These are phyloP conservation scores for Sporisorium scitamineum DNA, from an alignment of 1,284 basidiomycete species.

Conservation along the genomic window DNA sequence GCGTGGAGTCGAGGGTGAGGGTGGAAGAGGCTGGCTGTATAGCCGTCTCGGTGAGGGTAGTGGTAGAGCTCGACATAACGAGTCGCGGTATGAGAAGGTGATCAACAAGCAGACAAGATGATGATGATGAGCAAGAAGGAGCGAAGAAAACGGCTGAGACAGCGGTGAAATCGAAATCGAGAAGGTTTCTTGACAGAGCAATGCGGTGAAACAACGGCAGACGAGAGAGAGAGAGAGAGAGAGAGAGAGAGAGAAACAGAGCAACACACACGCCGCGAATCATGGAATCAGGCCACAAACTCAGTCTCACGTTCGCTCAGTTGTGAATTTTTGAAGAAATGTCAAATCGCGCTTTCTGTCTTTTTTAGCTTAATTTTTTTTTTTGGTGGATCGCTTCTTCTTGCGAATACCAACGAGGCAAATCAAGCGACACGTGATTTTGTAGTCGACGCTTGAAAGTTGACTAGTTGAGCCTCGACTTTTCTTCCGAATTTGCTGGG, in stretches of 20 bases:
- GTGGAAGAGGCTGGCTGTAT: conserved; percentile 20
- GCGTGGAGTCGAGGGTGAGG: conserved; percentile 46
- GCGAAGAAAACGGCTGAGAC: background rate
- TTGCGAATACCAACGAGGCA: background rate
- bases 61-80: conserved; percentile 27
- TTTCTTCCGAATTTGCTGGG: conserved; percentile 41
- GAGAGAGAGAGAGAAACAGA: background rate
- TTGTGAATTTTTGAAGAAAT: background rate
- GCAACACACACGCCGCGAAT: too few relatives aligned
- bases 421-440: conserved; percentile 9
- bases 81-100: background rate
- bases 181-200: conserved; percentile 2
- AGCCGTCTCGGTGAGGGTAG: conserved; percentile 32
- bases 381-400: background rate
- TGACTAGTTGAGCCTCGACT: background rate
- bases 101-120: conserved; percentile 4
- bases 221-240: background rate
- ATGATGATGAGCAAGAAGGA: background rate
- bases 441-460: conserved; percentile 14
- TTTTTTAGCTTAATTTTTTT: background rate
- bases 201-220: background rate
- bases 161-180: background rate
- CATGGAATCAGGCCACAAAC: conserved; percentile 8
- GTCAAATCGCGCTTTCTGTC: background rate
- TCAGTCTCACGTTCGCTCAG: background rate